Base-by-base conservation (phyloP, 495 filamentous ascomycete genomes). In the Annulohypoxylon moriforme region DNA sequence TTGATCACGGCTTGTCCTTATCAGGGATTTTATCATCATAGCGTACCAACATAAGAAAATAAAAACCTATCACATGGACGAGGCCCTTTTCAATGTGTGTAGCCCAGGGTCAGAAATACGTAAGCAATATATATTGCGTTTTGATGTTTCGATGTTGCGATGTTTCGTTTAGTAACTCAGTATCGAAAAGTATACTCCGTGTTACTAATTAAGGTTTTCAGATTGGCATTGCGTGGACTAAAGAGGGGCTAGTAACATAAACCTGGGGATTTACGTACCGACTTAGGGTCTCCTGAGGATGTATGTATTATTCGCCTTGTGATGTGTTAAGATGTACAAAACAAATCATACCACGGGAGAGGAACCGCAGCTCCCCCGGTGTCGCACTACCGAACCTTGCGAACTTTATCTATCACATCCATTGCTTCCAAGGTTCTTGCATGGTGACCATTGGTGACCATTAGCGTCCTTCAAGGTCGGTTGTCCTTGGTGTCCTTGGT, bases 381-480 rank as follows among this genome's bases (percentile, higher is more conserved):
- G 69, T 61, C 71, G 50, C 70, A 69, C 71, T 62, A 66, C 60
- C 57, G 66, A 69, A 69, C 29, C 59, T 40, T 60, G 56, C n/a
- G 50, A 42, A 60, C 57, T 38, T 58, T 44, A 52, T 36, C 18
- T 52, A 27, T n/a, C 24, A 29, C 46, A 49, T 49, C 46, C 46
- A 49, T 22, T 9, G 25, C 22, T 25, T 49, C 46, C 16, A 25
- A 49, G 18, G 20, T 24, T 49, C 7, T 49, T 49, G 20, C 20
- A 49, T 22, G 46, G 20, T 24, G 46, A 4, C 20, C n/a, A 7
- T 38, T 13, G 7, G 13, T 36, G 33, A 10, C 31, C 31, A 33
- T 8, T 33, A 36, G n/a, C n/a, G n/a, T 36, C 33, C 33, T 36
- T 36, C 33, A 44, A 20, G 40, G 40, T 47, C 6, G 27, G 6